Percentiles rank a stretch among this genome's conserved stretches.
Evolutionary conservation across 2,329 filamentous ascomycete genomes (phyloP).

Genomic region (Knoxdaviesia capensis): DNA sequence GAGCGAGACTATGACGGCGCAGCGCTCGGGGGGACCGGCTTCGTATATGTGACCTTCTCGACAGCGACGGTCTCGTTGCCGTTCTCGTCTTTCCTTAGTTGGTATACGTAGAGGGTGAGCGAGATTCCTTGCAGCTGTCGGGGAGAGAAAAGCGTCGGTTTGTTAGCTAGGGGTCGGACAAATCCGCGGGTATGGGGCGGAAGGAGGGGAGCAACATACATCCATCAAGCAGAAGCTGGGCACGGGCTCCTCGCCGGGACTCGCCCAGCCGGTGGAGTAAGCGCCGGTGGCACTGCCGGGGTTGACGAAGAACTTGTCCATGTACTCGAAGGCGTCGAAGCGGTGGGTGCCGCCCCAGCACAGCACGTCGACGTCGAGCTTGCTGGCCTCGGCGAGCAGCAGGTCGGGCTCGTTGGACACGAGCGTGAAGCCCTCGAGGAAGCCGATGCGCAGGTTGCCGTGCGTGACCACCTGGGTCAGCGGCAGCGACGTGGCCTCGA

Average conservation of each 20-base stretch:
- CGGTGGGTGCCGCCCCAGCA: constrained; percentile 49
- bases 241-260: constrained; percentile 48
- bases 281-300: constrained; percentile 47
- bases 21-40: constrained; percentile 41
- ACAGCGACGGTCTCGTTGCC: constrained; percentile 64
- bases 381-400: constrained; percentile 46
- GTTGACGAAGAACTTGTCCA: constrained; percentile 57
- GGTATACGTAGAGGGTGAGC: constrained; percentile 86
- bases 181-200: neutral
- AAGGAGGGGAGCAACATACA: constrained; percentile 35
- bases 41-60: constrained; percentile 73
- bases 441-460: constrained; percentile 43
- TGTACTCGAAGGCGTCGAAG: constrained; percentile 53
- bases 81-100: constrained; percentile 56
- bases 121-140: constrained; percentile 82
- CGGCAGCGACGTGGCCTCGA: constrained; percentile 44
- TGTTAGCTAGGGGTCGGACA: neutral
- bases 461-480: constrained; percentile 47
- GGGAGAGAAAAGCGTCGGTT: neutral
- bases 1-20: constrained; percentile 21
- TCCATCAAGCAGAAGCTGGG: constrained; percentile 97
- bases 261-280: constrained; percentile 35
- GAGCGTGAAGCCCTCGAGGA: constrained; percentile 47
- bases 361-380: constrained; percentile 46
- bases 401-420: constrained; percentile 47